These are phyloP conservation scores for Pythium plurisporium DNA, from an alignment of 352 stramenopile species.

Conservation along the genomic window DNA sequence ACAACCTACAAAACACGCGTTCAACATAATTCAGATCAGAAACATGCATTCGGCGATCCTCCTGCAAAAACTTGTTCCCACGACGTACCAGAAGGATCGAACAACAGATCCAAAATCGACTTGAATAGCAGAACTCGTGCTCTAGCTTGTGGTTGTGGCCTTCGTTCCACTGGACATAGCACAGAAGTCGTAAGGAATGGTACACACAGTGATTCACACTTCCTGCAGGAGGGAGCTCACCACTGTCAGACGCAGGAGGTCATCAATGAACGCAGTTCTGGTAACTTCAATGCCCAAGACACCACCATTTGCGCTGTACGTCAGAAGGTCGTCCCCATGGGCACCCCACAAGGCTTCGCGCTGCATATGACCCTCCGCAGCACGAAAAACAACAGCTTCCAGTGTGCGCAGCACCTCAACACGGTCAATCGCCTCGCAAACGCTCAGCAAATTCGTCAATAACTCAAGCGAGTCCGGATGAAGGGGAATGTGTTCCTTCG, in stretches of 20 bases:
- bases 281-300: constrained; percentile 69
- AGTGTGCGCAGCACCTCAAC: constrained; percentile 70
- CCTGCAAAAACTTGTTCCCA: too few species aligned
- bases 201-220: too few species aligned
- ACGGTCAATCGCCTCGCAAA: constrained; percentile 54
- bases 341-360: constrained; percentile 67
- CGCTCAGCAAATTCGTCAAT: constrained; percentile 53
- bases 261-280: constrained; percentile 42
- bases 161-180: constrained; percentile 36
- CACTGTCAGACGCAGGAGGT: constrained; percentile 57
- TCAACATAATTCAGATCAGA: not conserved
- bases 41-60: too few species aligned
- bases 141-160: constrained; percentile 62
- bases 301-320: constrained; percentile 55
- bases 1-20: constrained; percentile 30
- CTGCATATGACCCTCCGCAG: constrained; percentile 67
- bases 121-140: constrained; percentile 74
- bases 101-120: constrained; percentile 80
- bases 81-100: constrained; percentile 75
- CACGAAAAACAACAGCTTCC: constrained; percentile 74
- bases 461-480: constrained; percentile 67
- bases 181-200: too few species aligned
- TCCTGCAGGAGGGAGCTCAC: constrained; percentile 25
- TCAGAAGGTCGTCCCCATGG: constrained; percentile 44
- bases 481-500: constrained; percentile 77